Evolutionary conservation across 2,329 filamentous ascomycete genomes (phyloP).

Genomic region (Huntiella moniliformis): DNA sequence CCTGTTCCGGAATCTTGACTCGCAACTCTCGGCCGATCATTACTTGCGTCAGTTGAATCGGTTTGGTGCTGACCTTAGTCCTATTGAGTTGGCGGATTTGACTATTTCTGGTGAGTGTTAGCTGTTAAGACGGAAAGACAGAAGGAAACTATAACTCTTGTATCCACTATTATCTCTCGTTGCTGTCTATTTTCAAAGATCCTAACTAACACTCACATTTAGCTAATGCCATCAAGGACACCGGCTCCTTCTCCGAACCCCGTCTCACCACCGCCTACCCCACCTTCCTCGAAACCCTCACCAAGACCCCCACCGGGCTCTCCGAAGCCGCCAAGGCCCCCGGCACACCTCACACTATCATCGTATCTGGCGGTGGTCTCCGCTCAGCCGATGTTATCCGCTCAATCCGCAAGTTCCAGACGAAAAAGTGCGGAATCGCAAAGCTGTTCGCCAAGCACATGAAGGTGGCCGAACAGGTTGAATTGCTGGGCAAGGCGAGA

Average conservation of each 20-base stretch:
- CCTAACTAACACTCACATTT: background rate
- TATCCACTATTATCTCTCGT: background rate
- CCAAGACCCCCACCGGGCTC: slow-evolving; percentile 38
- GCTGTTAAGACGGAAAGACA: background rate
- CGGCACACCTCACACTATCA: slow-evolving; percentile 65
- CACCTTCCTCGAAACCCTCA: slow-evolving; percentile 49
- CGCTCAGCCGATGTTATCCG: slow-evolving; percentile 72
- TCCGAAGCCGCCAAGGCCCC: slow-evolving; percentile 47
- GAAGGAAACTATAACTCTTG: background rate
- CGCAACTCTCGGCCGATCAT: slow-evolving; percentile 65
- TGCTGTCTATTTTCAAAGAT: too few species aligned
- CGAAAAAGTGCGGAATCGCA: slow-evolving; percentile 57
- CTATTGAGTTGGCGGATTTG: slow-evolving; percentile 68
- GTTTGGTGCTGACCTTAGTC: slow-evolving; percentile 63
- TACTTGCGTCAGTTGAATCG: slow-evolving; percentile 59
- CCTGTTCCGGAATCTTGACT: slow-evolving; percentile 67
- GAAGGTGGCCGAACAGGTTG: slow-evolving; percentile 73
- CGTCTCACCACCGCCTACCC: slow-evolving; percentile 34
- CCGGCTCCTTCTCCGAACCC: slow-evolving; percentile 49
- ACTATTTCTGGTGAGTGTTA: slow-evolving; percentile 49
- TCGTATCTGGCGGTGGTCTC: slow-evolving; percentile 70
- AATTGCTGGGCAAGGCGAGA: slow-evolving; percentile 48
- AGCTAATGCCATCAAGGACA: slow-evolving; percentile 64
- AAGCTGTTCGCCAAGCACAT: slow-evolving; percentile 98
- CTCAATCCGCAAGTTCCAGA: slow-evolving; percentile 58